These are phyloP conservation scores for Choanephora cucurbitarum DNA, from an alignment of 371 early-diverging fungal genomes.

Conservation along the genomic window DNA sequence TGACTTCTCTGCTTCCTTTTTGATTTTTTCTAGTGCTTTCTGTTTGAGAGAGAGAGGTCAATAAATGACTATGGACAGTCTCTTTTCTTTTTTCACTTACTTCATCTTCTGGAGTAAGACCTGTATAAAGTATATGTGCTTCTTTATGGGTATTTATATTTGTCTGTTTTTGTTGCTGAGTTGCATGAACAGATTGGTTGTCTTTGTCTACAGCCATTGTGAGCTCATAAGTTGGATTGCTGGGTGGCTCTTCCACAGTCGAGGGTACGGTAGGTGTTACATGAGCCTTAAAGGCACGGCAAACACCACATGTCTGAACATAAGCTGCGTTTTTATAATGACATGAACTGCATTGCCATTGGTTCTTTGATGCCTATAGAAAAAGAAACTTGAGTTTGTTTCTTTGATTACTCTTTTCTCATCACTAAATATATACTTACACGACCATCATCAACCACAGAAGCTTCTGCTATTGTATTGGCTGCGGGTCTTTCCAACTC, in stretches of 20 bases:
- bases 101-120: constrained; percentile 17
- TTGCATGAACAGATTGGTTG: not conserved
- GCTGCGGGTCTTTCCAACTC: not conserved
- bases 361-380: not conserved
- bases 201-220: not conserved
- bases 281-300: constrained; percentile 8
- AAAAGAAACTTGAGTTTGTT: no score
- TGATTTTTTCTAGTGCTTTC: constrained; percentile 12
- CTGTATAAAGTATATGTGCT: constrained; percentile 16
- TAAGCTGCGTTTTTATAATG: constrained; percentile 6
- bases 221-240: not conserved
- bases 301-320: constrained; percentile 20
- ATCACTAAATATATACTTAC: no score
- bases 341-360: constrained; percentile 25
- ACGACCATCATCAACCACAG: not conserved
- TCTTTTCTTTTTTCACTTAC: no score
- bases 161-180: not conserved
- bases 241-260: no score
- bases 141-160: constrained; percentile 3
- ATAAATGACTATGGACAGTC: no score
- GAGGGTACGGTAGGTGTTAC: not conserved
- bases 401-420: no score
- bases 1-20: constrained; percentile 12
- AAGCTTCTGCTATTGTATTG: not conserved
- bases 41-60: not conserved